phyloP scores from a whole-genome alignment of 495 filamentous ascomycete species.

The Penicillium salamii region DNA sequence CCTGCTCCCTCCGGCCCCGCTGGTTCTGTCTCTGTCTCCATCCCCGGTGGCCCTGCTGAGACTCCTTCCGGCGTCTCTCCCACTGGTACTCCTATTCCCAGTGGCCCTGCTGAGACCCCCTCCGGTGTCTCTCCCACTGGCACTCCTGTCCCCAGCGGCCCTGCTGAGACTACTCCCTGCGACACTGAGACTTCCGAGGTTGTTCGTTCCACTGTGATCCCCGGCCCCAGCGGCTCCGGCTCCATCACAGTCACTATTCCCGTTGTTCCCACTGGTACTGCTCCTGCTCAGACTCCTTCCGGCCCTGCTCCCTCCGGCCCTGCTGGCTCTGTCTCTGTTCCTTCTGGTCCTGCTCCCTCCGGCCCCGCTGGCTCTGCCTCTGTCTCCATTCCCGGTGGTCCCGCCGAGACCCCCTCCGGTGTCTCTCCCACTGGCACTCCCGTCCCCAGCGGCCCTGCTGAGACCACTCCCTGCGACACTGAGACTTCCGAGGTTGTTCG shows the following conservation, averaged over 20 bases:
- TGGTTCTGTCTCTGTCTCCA: background rate
- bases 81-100: conserved; percentile 6
- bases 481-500: conserved; percentile 11
- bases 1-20: conserved; percentile 1
- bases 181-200: conserved; percentile 19
- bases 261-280: conserved; percentile 6
- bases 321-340: conserved; percentile 2
- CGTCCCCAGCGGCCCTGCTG: conserved; percentile 1
- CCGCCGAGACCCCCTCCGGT: conserved; percentile 8
- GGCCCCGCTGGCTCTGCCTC: conserved; percentile 6
- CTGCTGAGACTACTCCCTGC: conserved; percentile 19
- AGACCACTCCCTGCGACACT: conserved; percentile 23
- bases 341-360: conserved; percentile 2
- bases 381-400: background rate
- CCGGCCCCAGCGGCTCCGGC: conserved; percentile 2
- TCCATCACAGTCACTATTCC: conserved; percentile 5
- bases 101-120: conserved; percentile 5
- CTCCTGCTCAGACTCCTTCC: conserved; percentile 7
- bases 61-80: conserved; percentile 6
- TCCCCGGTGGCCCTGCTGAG: conserved; percentile 4
- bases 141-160: background rate
- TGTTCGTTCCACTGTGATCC: conserved; percentile 11
- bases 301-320: conserved; percentile 1
- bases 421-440: conserved; percentile 1
- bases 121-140: conserved; percentile 9